Percentiles rank a stretch among this genome's conserved stretches.
Evolutionary conservation across 768 basidiomycete genomes (phyloP).

Genomic region (Leucocoprinus leucothites): DNA sequence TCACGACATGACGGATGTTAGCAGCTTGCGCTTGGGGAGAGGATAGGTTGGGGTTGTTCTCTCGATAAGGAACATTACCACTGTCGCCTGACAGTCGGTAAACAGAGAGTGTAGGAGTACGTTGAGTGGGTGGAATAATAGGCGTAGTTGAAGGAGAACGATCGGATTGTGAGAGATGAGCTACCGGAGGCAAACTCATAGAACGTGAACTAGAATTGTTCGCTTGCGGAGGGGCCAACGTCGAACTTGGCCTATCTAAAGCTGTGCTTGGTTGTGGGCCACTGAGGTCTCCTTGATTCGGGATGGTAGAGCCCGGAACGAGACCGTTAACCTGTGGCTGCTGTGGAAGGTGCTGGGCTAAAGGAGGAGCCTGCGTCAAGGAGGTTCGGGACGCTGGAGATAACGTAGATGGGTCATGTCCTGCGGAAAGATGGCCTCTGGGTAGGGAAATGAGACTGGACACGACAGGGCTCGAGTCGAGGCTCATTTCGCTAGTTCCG

Average conservation of each 20-base stretch:
- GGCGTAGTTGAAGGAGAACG: background rate
- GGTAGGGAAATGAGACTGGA: background rate
- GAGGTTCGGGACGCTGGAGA: no score
- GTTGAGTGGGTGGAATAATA: background rate
- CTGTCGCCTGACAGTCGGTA: conserved; percentile 4
- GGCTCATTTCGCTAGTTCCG: background rate
- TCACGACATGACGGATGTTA: conserved; percentile 6
- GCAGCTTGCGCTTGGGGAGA: conserved; percentile 11
- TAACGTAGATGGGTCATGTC: no score
- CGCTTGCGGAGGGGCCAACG: background rate
- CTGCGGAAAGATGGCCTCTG: no score
- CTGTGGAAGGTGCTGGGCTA: no score
- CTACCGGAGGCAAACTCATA: conserved; percentile 7
- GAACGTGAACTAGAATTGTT: background rate
- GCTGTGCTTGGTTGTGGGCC: no score
- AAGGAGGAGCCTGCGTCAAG: background rate
- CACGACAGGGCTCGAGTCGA: background rate
- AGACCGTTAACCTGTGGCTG: no score
- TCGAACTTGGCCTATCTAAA: background rate
- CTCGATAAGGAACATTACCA: conserved; percentile 6
- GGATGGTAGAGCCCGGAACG: background rate
- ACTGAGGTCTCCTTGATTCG: no score
- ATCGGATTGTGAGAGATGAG: conserved; percentile 2
- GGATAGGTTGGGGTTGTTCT: background rate
- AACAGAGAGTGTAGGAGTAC: background rate